These are phyloP conservation scores for Coemansia sp. DNA, from an alignment of 192 early-diverging fungal species.

Conservation along the genomic window DNA sequence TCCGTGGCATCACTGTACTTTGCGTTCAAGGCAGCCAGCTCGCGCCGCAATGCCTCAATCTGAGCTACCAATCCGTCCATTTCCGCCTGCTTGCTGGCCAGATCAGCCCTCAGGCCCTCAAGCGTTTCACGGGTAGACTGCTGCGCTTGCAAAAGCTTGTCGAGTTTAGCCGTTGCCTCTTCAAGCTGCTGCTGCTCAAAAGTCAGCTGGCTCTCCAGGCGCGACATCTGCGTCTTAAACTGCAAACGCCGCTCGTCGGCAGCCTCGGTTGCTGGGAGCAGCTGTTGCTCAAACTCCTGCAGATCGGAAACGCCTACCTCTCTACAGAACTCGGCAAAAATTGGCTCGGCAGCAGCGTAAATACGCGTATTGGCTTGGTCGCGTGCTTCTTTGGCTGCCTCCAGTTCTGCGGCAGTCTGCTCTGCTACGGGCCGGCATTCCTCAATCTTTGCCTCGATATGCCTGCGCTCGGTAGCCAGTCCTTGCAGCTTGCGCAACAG, in stretches of 20 bases:
- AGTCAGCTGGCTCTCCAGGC: constrained; percentile 72
- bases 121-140: constrained; percentile 36
- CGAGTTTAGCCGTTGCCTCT: constrained; percentile 60
- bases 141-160: constrained; percentile 56
- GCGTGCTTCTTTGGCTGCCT: constrained; percentile 43
- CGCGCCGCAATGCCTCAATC: constrained; percentile 49
- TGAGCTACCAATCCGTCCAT: constrained; percentile 48
- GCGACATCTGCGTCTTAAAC: constrained; percentile 74
- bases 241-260: constrained; percentile 69
- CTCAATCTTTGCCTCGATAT: constrained; percentile 46
- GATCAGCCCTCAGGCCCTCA: constrained; percentile 43
- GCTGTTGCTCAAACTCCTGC: constrained; percentile 82
- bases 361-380: constrained; percentile 48
- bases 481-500: constrained; percentile 59
- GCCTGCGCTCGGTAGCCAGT: constrained; percentile 58
- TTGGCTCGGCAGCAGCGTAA: constrained; percentile 57
- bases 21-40: constrained; percentile 52
- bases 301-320: constrained; percentile 71
- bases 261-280: constrained; percentile 68
- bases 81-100: constrained; percentile 51
- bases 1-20: constrained; percentile 58
- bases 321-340: constrained; percentile 82
- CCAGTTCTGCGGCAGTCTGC: constrained; percentile 48
- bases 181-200: constrained; percentile 76
- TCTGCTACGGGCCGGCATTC: constrained; percentile 20